Base-by-base conservation (phyloP, 1,284 basidiomycete genomes). In the Moesziomyces parantarcticus region DNA sequence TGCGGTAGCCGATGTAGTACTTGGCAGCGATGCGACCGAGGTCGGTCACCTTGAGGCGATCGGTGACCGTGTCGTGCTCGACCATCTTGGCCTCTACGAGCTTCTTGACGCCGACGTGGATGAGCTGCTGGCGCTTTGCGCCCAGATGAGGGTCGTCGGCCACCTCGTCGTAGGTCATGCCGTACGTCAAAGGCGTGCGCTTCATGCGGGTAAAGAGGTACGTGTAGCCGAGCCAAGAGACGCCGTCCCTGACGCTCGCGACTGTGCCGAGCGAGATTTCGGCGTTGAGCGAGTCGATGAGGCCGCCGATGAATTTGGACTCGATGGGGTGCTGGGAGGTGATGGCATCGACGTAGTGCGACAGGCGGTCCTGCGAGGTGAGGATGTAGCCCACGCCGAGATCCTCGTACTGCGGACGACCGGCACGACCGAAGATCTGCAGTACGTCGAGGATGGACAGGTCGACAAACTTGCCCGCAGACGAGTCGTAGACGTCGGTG, bases 341-440 rank as follows among this genome's bases (percentile, higher is more conserved):
- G 64, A 97, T 91, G 18, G 91, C 90, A 76, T 94, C 89, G 32
- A 97, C 88, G 80, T 99, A 99, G 84, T 99, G 94, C 5, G 89
- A 87, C 14, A 99, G 88, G 84, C 96, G 98, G 80, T 99, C 97
- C 39, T 92, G 89, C 0, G 92, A 90, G 0, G 97, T 99, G 75
- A 93, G 96, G 73, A 99, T 97, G 84, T 93, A 99, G 5, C 97
- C 96, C 74, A 96, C 94, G 83, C 97, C 97, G 69, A 94, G 94
- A 16, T 89, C 90, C 85, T 99, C 97, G 70, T 97, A 88, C 16
- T 97, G 97, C 0, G 97, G 97, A 60, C 97, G 91, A 80, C 97
- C 97, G 58, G 96, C 97, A 84, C 97, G 90, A 80, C 97, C 97
- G 79, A 99, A 98, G 44, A 99, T 93, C 83, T 89, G 97, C 5